phyloP scores from a whole-genome alignment of 2,329 filamentous ascomycete species.

The Xylariales sp. region DNA sequence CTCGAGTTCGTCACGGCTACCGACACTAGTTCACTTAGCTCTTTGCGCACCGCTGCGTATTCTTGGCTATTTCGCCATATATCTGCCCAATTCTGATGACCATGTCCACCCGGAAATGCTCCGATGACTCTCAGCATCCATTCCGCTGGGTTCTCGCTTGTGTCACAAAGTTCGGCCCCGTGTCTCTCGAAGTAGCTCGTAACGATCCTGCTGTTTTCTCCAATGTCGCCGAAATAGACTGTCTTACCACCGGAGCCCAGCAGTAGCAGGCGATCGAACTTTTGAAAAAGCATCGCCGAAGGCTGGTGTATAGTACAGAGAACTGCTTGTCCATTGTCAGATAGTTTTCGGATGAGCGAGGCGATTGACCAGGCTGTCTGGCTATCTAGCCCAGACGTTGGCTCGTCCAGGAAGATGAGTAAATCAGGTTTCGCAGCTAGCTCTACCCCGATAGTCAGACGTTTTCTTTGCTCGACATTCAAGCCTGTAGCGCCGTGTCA shows the following conservation, averaged over 20 bases:
- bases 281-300: slow-evolving; percentile 33
- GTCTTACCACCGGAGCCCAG: slow-evolving; percentile 49
- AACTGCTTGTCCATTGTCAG: slow-evolving; percentile 36
- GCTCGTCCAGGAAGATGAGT: slow-evolving; percentile 70
- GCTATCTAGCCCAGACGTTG: slow-evolving; percentile 70
- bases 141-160: slow-evolving; percentile 58
- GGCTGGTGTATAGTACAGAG: slow-evolving; percentile 42
- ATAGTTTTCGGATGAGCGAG: slow-evolving; percentile 60
- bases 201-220: slow-evolving; percentile 41
- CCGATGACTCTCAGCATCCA: slow-evolving; percentile 61
- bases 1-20: no score
- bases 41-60: neutral
- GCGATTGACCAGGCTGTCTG: slow-evolving; percentile 71
- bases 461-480: slow-evolving; percentile 39
- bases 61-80: slow-evolving; percentile 38
- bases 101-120: slow-evolving; percentile 46
- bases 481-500: no score
- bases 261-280: slow-evolving; percentile 48
- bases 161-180: slow-evolving; percentile 46
- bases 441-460: slow-evolving; percentile 70
- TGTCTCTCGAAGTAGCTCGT: slow-evolving; percentile 55
- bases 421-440: slow-evolving; percentile 67
- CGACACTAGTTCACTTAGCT: neutral
- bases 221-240: slow-evolving; percentile 55
- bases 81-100: slow-evolving; percentile 60